Conservation (phyloP, 2,329 filamentous ascomycete genomes). For the Dactylonectria macrodidyma region DNA sequence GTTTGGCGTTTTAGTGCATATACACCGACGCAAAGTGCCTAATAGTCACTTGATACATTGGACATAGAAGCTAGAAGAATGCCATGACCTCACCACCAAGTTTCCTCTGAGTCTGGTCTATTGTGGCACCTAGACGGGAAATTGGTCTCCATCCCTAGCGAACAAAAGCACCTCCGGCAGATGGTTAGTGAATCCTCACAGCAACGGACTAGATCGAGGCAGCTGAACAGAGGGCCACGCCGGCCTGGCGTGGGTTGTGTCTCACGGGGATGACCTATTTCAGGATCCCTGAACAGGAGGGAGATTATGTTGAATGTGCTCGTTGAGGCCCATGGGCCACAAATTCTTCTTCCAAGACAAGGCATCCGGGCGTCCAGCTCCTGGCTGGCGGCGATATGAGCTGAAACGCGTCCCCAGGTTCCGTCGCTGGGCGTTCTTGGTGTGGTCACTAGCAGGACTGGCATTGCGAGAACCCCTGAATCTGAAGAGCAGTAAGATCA, state of each 20-base stretch:
- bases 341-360: conserved; percentile 7
- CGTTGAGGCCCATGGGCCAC: conserved; percentile 10
- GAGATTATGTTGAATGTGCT: conserved; percentile 25
- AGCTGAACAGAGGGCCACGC: conserved; percentile 2
- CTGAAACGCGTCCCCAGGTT: conserved; percentile 19
- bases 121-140: conserved; percentile 28
- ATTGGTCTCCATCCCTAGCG: conserved; percentile 29
- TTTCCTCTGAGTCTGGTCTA: conserved; percentile 17
- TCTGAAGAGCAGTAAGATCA: conserved; percentile 25
- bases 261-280: conserved; percentile 21
- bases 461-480: conserved; percentile 28
- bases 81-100: conserved; percentile 10
- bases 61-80: conserved; percentile 14
- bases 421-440: conserved; percentile 31
- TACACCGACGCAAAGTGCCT: conserved; percentile 5
- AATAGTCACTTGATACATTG: conserved; percentile 14
- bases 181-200: conserved; percentile 16
- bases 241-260: neutral
- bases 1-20: conserved; percentile 7
- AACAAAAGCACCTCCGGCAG: neutral
- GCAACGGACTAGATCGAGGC: conserved; percentile 2
- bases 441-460: conserved; percentile 35
- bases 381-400: conserved; percentile 1
- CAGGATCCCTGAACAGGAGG: conserved; percentile 18
- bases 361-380: neutral